Evolutionary conservation across 2,329 filamentous ascomycete genomes (phyloP).

Genomic region (Cercospora beticola): DNA sequence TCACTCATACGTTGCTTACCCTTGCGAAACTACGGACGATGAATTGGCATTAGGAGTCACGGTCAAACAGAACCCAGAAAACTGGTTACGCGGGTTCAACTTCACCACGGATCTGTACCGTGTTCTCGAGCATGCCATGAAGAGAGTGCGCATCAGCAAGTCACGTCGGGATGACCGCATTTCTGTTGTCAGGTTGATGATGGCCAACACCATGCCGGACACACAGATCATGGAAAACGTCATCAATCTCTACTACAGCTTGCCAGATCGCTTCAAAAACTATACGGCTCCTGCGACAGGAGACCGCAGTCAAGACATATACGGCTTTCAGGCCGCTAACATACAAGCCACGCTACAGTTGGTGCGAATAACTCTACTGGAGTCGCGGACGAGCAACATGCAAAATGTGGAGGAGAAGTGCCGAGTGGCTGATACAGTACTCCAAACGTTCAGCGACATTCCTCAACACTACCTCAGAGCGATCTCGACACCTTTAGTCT

Average conservation of each 20-base stretch:
- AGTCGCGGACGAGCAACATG: slow-evolving; percentile 16
- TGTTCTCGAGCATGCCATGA: slow-evolving; percentile 53
- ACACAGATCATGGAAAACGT: slow-evolving; percentile 34
- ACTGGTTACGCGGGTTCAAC: slow-evolving; percentile 59
- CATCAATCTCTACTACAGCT: slow-evolving; percentile 31
- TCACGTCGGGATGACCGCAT: slow-evolving; percentile 27
- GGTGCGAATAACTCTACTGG: slow-evolving; percentile 49
- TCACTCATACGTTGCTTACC: slow-evolving; percentile 50
- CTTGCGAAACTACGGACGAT: slow-evolving; percentile 51
- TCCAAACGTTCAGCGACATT: slow-evolving; percentile 46
- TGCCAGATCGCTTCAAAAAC: slow-evolving; percentile 37
- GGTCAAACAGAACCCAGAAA: slow-evolving; percentile 28
- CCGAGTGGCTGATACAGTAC: slow-evolving; percentile 47
- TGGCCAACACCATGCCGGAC: slow-evolving; percentile 31
- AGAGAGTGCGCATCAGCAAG: slow-evolving; percentile 26
- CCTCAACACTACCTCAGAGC: slow-evolving; percentile 49
- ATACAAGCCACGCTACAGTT: slow-evolving; percentile 52
- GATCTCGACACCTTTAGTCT: slow-evolving; percentile 51
- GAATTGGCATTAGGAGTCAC: slow-evolving; percentile 39
- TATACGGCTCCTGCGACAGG: slow-evolving; percentile 32
- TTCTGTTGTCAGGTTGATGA: slow-evolving; percentile 30
- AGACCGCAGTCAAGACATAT: slow-evolving; percentile 42
- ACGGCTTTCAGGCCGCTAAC: slow-evolving; percentile 53
- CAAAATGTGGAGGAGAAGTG: slow-evolving; percentile 46
- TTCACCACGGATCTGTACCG: slow-evolving; percentile 59